Percentiles rank a stretch among this genome's conserved stretches.
Conservation (phyloP, 371 early-diverging fungal species). For the Coemansia sp. region DNA sequence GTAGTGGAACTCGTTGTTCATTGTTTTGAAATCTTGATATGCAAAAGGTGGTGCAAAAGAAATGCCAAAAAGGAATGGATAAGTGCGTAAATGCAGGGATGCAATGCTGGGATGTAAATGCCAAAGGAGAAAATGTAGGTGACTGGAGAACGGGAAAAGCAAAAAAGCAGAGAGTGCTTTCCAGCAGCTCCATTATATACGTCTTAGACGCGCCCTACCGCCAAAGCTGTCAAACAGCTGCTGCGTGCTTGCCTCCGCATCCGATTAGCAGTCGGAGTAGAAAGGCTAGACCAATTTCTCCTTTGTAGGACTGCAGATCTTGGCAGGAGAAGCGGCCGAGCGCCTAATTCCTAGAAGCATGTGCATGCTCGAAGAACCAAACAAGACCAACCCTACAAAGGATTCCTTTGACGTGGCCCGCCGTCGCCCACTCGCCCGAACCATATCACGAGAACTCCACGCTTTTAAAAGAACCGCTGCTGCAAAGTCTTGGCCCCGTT, state of each 20-base stretch:
- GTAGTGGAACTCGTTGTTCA: conserved; percentile 10
- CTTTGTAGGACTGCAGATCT: conserved; percentile 6
- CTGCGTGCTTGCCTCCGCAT: not conserved
- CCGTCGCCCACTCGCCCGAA: not conserved
- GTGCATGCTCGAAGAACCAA: conserved; percentile 3
- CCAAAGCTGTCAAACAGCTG: not conserved
- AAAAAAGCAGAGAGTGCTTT: conserved; percentile 10
- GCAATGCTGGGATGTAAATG: not conserved
- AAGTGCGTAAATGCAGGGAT: conserved; percentile 8
- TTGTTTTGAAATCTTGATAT: conserved; percentile 9
- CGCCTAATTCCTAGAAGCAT: conserved; percentile 1
- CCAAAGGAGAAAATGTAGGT: conserved; percentile 5
- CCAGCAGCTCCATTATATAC: conserved; percentile 6
- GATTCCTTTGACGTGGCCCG: not conserved
- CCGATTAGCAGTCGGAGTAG: conserved; percentile 5
- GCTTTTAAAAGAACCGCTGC: not conserved
- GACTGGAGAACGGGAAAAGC: conserved; percentile 8
- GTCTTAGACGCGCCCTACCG: not conserved
- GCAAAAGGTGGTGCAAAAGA: conserved; percentile 4
- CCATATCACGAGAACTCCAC: not conserved
- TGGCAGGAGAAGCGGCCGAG: not conserved
- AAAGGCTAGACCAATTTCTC: conserved; percentile 10
- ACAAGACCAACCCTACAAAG: conserved; percentile 1
- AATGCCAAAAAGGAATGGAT: not conserved
- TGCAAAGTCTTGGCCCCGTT: not conserved